Evolutionary conservation across 2,329 filamentous ascomycete species (phyloP), one percentile per base, ranked within the genome.

Genomic region (Aureobasidium zeae): DNA sequence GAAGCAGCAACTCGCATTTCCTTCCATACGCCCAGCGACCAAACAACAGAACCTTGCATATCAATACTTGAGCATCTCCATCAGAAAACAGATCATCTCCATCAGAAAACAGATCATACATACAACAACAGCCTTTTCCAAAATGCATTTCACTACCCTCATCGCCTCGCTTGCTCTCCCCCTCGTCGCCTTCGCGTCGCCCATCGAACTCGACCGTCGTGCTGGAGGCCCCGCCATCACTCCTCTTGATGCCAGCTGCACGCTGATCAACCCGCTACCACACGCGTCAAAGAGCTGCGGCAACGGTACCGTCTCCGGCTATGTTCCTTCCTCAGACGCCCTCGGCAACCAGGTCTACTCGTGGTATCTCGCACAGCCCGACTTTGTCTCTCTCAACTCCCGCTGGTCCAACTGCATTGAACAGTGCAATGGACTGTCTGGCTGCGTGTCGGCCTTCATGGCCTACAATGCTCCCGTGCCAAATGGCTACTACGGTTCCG

Each of bases 371-470:
- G 50, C 56, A 3, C 50, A 50, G 29, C 49, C 57, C 2, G 47
- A 54, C 13, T 41, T 38, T 20, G 17, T 31, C 8, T 39, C 46
- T 15, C 44, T 46, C 15, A 21, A 26, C 3, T 37, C 48, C 5
- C 49, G 52, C 39, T 55, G 55, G 11, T 39, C 54, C 42, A 56
- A 62, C 39, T 66, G 63, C 48, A 53, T 60, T 3, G 42, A 65
- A 47, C 64, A 66, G 48, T 67, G 64, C 52, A 62, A 66, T 44
- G 63, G 64, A 10, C 62, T 60, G 33, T 45, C 47, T 12, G 51
- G 56, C 28, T 67, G 64, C 52, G 58, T 59, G 44, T 53, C 54
- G 7, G 59, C 57, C 2, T 61, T 57, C 21, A 57, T 64, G 55
- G 62, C 58, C 2, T 55, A 64, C 35, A 56, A 62, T n/a, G 52